Percentiles rank a stretch among this genome's conserved stretches.
phyloP scores from a whole-genome alignment of 1,139 yeast species.

The Hanseniaspora gamundiae region DNA sequence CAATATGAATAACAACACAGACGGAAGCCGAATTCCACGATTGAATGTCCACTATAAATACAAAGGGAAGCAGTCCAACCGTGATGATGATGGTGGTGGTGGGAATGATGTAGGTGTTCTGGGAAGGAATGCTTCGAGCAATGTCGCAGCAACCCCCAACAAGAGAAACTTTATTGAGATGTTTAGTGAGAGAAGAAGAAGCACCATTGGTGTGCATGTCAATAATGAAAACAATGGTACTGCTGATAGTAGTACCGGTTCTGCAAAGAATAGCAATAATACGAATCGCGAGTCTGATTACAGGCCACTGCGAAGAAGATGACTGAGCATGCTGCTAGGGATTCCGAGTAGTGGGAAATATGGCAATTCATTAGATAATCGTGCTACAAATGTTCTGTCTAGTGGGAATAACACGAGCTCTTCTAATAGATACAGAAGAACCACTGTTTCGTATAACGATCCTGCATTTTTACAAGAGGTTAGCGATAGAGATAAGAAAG shows the following conservation, averaged over 20 bases:
- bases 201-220: not conserved
- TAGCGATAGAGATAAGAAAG: conserved; percentile 12
- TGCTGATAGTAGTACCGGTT: not conserved
- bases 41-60: not conserved
- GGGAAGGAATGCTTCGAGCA: too few species aligned
- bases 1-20: not conserved
- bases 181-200: not conserved
- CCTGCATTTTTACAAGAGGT: conserved; percentile 18
- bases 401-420: too few species aligned
- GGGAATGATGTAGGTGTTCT: too few species aligned
- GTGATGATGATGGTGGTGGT: not conserved
- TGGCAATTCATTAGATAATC: not conserved
- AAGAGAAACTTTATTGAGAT: not conserved
- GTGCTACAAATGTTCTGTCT: too few species aligned
- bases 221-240: too few species aligned
- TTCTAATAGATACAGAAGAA: not conserved
- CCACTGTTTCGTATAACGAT: conserved; percentile 14
- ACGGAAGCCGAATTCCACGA: not conserved
- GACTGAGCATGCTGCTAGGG: not conserved
- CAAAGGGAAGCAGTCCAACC: not conserved
- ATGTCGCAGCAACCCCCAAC: too few species aligned
- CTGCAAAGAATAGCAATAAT: too few species aligned
- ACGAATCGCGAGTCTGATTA: too few species aligned
- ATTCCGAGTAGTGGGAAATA: not conserved
- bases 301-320: not conserved